Percentiles rank a stretch among this genome's conserved stretches.
Evolutionary conservation across 2,329 filamentous ascomycete genomes (phyloP).

Genomic region (Chrysoporthe puriensis): DNA sequence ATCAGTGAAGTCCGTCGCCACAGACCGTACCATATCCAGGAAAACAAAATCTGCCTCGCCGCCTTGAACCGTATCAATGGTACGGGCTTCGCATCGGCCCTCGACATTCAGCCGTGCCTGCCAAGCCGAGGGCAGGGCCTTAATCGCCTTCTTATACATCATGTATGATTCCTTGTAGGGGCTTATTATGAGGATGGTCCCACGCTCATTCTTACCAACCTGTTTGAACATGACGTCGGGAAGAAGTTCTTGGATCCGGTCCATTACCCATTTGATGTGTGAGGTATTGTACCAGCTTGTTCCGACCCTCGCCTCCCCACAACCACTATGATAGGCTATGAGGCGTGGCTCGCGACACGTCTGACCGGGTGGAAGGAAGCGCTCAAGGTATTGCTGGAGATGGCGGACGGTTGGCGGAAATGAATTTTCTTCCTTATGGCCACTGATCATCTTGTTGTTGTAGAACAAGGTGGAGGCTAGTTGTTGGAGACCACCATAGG

Average conservation of each 20-base stretch:
- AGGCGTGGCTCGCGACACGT: conserved; percentile 40
- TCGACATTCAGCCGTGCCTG: conserved; percentile 37
- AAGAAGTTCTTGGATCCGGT: conserved; percentile 38
- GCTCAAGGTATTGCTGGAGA: conserved; percentile 31
- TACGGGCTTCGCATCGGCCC: conserved; percentile 41
- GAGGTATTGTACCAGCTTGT: conserved; percentile 44
- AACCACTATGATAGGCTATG: conserved; percentile 33
- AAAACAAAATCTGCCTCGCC: conserved; percentile 48
- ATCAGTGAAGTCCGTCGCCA: conserved; percentile 44
- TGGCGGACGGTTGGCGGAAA: conserved; percentile 28
- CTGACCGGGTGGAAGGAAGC: conserved; percentile 22
- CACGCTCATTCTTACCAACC: conserved; percentile 34
- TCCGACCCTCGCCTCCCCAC: conserved; percentile 31
- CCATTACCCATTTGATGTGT: conserved; percentile 42
- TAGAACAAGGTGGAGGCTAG: conserved; percentile 50
- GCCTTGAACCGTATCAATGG: conserved; percentile 46
- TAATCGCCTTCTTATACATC: conserved; percentile 35
- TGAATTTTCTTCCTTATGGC: conserved; percentile 27
- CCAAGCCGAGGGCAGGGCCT: conserved; percentile 31
- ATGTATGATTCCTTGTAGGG: conserved; percentile 43
- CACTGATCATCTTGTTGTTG: conserved; percentile 42
- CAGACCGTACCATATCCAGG: conserved; percentile 46
- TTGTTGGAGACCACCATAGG: conserved; percentile 39
- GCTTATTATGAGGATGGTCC: conserved; percentile 43
- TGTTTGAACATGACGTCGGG: conserved; percentile 37